Conservation (phyloP, 495 filamentous ascomycete genomes). For the Aspergillus homomorphus region DNA sequence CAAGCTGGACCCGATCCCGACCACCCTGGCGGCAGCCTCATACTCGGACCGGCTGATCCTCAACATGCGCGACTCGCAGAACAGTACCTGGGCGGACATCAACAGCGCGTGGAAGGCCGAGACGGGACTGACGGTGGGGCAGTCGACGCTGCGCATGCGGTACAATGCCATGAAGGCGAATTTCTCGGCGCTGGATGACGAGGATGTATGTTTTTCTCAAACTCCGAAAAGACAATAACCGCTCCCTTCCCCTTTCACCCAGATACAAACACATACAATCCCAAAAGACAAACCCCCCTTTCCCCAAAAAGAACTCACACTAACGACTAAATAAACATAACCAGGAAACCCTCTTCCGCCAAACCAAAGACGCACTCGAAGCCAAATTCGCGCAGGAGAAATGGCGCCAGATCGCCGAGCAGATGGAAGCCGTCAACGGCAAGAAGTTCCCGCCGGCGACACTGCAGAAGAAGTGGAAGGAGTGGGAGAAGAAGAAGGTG, state of each 20-base stretch:
- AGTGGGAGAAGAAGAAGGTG: conserved; percentile 10
- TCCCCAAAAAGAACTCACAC: neutral
- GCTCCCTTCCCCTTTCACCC: neutral
- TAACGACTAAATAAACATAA: neutral
- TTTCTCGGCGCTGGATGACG: conserved; percentile 12
- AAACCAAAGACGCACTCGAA: conserved; percentile 24
- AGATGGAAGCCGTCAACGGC: conserved; percentile 17
- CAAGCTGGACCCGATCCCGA: conserved; percentile 16
- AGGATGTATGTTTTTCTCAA: conserved; percentile 26
- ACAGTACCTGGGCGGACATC: conserved; percentile 21
- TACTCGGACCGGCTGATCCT: conserved; percentile 19
- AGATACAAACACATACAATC: neutral
- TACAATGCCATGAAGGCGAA: conserved; percentile 26
- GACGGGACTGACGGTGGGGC: conserved; percentile 17
- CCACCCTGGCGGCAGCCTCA: conserved; percentile 11
- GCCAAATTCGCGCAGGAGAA: conserved; percentile 25
- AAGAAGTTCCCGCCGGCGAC: conserved; percentile 18
- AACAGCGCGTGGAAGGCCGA: conserved; percentile 9
- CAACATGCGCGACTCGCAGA: conserved; percentile 22
- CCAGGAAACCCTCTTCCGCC: conserved; percentile 16
- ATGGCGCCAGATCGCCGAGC: conserved; percentile 19
- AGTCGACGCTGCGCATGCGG: conserved; percentile 14
- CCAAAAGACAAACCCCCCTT: too few species aligned
- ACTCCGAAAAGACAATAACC: too few species aligned
- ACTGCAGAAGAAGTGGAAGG: conserved; percentile 27